Conservation (phyloP, 345 rosid species). For the Chamaenerion angustifolium region DNA sequence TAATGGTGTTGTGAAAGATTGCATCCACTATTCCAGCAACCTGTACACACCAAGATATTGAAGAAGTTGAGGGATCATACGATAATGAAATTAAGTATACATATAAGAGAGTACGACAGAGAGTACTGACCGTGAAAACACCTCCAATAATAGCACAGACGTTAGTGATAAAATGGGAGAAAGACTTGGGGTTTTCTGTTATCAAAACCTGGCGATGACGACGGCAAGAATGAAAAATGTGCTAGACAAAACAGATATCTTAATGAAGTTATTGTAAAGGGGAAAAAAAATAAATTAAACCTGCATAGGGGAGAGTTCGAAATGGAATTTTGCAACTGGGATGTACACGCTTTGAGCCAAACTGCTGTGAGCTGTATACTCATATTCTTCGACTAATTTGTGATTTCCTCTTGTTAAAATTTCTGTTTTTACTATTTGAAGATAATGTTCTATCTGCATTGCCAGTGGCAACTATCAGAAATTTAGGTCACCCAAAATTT, state of each 20-base stretch:
- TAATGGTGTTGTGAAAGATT: too few species aligned
- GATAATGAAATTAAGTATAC: not conserved
- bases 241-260: too few species aligned
- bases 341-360: conserved; percentile 51
- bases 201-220: conserved; percentile 49
- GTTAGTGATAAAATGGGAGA: conserved; percentile 88
- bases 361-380: conserved; percentile 97
- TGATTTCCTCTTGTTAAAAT: conserved; percentile 38
- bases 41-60: conserved; percentile 18
- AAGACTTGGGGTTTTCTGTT: conserved; percentile 68
- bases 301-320: conserved; percentile 99
- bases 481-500: not conserved
- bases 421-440: conserved; percentile 90
- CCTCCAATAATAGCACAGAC: conserved; percentile 97
- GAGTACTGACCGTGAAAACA: conserved; percentile 79
- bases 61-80: not conserved
- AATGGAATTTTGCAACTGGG: conserved; percentile 83
- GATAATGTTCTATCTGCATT: conserved; percentile 94
- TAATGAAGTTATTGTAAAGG: too few species aligned
- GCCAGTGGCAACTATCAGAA: not conserved
- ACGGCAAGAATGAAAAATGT: not conserved
- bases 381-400: conserved; percentile 62
- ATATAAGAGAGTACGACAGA: not conserved
- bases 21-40: conserved; percentile 88
- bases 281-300: conserved; percentile 12